A percentile compares a stretch with the other conserved stretches of the same genome.
Evolutionary conservation across 192 early-diverging fungal species (phyloP).

Genomic region (Neocallimastix lanati): DNA sequence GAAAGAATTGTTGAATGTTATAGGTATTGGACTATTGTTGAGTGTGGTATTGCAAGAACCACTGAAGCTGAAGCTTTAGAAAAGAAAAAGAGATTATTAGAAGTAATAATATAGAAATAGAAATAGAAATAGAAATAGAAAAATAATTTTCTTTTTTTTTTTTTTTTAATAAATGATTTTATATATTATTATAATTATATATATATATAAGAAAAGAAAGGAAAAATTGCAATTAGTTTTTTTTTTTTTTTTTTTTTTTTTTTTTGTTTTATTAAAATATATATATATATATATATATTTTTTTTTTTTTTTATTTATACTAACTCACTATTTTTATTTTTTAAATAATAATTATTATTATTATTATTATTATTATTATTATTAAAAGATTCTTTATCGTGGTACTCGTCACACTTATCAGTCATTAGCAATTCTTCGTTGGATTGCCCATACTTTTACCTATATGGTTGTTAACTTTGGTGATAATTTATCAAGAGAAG

Average conservation of each 20-base stretch:
- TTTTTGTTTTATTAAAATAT: too few relatives aligned
- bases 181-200: too few relatives aligned
- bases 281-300: too few relatives aligned
- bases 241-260: too few relatives aligned
- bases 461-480: conserved; percentile 13
- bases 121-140: not conserved
- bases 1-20: conserved; percentile 14
- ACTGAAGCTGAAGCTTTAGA: conserved; percentile 18
- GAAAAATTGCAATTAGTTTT: too few relatives aligned
- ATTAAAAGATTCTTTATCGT: conserved; percentile 16
- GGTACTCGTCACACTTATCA: conserved; percentile 30
- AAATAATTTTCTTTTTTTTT: too few relatives aligned
- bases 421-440: conserved; percentile 21
- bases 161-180: too few relatives aligned
- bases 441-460: conserved; percentile 22
- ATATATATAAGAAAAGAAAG: too few relatives aligned
- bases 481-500: conserved; percentile 17
- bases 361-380: too few relatives aligned
- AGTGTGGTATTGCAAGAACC: conserved; percentile 1
- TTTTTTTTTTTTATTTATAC: too few relatives aligned
- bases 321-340: too few relatives aligned
- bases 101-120: conserved; percentile 8
- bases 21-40: conserved; percentile 18
- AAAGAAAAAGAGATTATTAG: conserved; percentile 16
- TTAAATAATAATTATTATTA: too few relatives aligned